A percentile compares a stretch with the other conserved stretches of the same genome.
Evolutionary conservation across 2,329 filamentous ascomycete species (phyloP).

Genomic region (Onygena corvina): DNA sequence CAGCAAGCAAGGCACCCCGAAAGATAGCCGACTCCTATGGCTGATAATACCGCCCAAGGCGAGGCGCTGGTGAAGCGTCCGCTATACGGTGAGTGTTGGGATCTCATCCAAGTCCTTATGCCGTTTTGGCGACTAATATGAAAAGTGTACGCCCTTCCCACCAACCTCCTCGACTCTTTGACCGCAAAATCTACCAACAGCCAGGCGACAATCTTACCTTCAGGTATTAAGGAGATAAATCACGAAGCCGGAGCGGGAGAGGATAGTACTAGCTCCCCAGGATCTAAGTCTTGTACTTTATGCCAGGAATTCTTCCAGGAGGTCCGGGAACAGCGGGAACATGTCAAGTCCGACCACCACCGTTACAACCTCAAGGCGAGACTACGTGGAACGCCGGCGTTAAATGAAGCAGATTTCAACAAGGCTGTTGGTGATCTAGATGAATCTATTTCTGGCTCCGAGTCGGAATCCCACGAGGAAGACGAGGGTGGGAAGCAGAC

Average conservation of each 20-base stretch:
- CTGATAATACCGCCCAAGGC: constrained; percentile 17
- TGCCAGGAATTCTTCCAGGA: constrained; percentile 61
- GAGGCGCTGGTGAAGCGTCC: constrained; percentile 38
- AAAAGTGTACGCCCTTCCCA: constrained; percentile 69
- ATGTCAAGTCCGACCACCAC: constrained; percentile 83
- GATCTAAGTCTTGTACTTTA: constrained; percentile 64
- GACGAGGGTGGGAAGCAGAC: constrained; percentile 37
- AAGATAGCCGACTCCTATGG: too few relatives aligned
- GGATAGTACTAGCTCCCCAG: constrained; percentile 44
- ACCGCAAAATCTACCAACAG: constrained; percentile 41
- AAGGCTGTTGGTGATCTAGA: constrained; percentile 73
- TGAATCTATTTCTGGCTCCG: constrained; percentile 75
- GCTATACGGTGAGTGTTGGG: constrained; percentile 36
- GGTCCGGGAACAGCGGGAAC: constrained; percentile 68
- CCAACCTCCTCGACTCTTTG: constrained; percentile 58
- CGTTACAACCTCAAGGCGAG: constrained; percentile 92
- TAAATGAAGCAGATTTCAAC: constrained; percentile 75
- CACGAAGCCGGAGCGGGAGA: constrained; percentile 26
- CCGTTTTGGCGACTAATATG: not conserved
- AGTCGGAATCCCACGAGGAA: constrained; percentile 59
- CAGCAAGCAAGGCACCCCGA: too few relatives aligned
- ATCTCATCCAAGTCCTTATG: not conserved
- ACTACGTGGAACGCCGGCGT: constrained; percentile 57
- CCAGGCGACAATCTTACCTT: constrained; percentile 18
- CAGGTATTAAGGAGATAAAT: constrained; percentile 19